Evolutionary conservation across 2,329 filamentous ascomycete genomes (phyloP), one percentile per base, ranked within the genome.

Genomic region (Fusarium sp.): DNA sequence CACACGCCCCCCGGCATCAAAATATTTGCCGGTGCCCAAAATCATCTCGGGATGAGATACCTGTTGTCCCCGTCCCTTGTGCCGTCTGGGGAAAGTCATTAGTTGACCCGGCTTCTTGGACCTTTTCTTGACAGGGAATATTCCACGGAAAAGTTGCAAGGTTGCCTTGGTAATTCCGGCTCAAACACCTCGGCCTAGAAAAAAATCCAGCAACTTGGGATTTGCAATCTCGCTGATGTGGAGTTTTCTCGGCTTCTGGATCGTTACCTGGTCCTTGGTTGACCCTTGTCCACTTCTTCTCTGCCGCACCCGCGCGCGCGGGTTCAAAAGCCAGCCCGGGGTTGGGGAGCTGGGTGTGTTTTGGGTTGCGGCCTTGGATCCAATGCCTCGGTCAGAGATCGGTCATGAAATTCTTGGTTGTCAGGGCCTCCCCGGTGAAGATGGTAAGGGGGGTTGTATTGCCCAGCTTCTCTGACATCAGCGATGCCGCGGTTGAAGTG

Each of bases 71-170:
- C 50, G 50, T 65, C 41, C 27, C 50, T 20, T 54, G 64, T 74
- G 64, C 71, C 71, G 68, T 74, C 72, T 72, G 72, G 72, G 72
- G 72, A 74, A 74, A 74, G 59, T 52, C 27, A 63, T 41, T 63
- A 52, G 31, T 60, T 5, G n/a, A 18, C 62, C 57, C 43, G 11
- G 43, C 60, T 68, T 65, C 60, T 56, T 59, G 64, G 29, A 29
- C 5, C n/a, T n/a, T n/a, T 5, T 5, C 5, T 20, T 67, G 58
- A 67, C 71, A 71, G 63, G 71, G 71, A 72, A 73, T 24, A 56
- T 73, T 74, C 71, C 71, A 65, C 68, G 71, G 59, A 64, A 74
- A 8, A 18, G 27, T 29, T 8, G 10, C 13, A 33, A 33, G 29
- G 10, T 56, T 33, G 27, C 31, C 50, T 56, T 56, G 50, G 57